Base-by-base conservation (phyloP, 2,329 filamentous ascomycete species). In the Nannizziopsis barbatae region DNA sequence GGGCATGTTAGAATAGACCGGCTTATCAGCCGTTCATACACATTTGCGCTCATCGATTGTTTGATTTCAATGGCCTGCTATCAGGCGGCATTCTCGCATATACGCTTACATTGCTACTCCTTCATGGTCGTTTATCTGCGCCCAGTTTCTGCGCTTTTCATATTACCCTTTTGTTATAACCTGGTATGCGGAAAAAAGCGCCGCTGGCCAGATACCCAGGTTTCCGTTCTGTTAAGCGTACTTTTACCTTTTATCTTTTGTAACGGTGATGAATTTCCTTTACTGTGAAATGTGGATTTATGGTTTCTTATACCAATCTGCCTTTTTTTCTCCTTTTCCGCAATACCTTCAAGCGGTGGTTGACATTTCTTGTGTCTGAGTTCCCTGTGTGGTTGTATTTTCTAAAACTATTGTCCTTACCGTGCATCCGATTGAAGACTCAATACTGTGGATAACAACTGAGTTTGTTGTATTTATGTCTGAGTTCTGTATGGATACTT, bases 1-100 rank as follows among this genome's bases (percentile, higher is more conserved):
- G 62, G 63, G 63, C 38, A 62, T 67, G 58, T 60, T 65, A 52
- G 55, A 53, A 37, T 62, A 56, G 45, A 11, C 14, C 35, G 33
- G 11, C 32, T 18, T 8, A 39, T 2, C 17, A 15, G 14, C 18
- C 20, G 35, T 32, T 7, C 22, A 27, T 4, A 27, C 22, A 3
- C 4, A 27, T 27, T 27, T 27, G 3, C 22, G 22, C 22, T 27
- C 22, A 27, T 27, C 22, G 7, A 27, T 3, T 27, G 3, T 7
- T 7, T 27, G 22, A 3, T 4, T 7, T 27, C 22, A 27, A 27
- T 27, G 3, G 22, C 22, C 7, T 4, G 22, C 22, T 27, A 27
- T 27, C 7, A 27, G 22, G 22, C 22, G 22, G 22, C 22, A 27
- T 27, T 27, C 22, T 27, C 22, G 22, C 22, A 27, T 27, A 27